Evolutionary conservation across 225 moss, liverwort and hornwort genomes (phyloP).

Genomic region (Sphagnum contortum): DNA sequence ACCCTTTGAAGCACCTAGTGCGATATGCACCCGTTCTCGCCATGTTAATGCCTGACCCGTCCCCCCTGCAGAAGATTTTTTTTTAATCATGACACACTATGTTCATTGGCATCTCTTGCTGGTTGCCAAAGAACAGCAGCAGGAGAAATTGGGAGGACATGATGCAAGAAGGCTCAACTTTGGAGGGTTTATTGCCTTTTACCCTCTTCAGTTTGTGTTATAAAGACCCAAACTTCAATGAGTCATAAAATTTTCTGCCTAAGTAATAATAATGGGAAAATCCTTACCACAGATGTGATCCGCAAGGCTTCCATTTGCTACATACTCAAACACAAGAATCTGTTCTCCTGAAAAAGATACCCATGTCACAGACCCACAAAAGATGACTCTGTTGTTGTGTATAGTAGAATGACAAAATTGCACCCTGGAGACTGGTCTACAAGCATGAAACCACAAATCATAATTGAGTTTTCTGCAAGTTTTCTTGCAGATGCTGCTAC

Average conservation of each 20-base stretch:
- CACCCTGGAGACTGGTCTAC: background rate
- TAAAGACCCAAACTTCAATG: too few relatives aligned
- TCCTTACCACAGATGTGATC: constrained; percentile 55
- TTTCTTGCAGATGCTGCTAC: background rate
- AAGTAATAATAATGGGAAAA: too few relatives aligned
- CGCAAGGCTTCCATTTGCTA: constrained; percentile 48
- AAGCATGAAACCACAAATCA: background rate
- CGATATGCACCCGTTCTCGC: constrained; percentile 64
- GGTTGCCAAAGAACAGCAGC: too few relatives aligned
- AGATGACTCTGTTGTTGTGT: background rate
- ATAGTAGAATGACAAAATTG: background rate
- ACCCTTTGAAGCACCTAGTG: constrained; percentile 63
- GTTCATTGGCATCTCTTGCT: too few relatives aligned
- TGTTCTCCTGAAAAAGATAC: constrained; percentile 38
- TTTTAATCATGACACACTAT: too few relatives aligned
- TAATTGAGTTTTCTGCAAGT: background rate
- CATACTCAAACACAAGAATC: constrained; percentile 64
- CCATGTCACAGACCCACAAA: background rate
- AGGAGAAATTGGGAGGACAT: too few relatives aligned
- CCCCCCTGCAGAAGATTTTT: constrained; percentile 24
- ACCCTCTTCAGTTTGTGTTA: too few relatives aligned
- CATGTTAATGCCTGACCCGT: constrained; percentile 47
- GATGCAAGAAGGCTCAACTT: too few relatives aligned
- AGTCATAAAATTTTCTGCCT: too few relatives aligned
- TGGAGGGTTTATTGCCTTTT: too few relatives aligned